These are phyloP conservation scores for Mortierella hygrophila DNA, from an alignment of 192 early-diverging fungal species.

Conservation along the genomic window DNA sequence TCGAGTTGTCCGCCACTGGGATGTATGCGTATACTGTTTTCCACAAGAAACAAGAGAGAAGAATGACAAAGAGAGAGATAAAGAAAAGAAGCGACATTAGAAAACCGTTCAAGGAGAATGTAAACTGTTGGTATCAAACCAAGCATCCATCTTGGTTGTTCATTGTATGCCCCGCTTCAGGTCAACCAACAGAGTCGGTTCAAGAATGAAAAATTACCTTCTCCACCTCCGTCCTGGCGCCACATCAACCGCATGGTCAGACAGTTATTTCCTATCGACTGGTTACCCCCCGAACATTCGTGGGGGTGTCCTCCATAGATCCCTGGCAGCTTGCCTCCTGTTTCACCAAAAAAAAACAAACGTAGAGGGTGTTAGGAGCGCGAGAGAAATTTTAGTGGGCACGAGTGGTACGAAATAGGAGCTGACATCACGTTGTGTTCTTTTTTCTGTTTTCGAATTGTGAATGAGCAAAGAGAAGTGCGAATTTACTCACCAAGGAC, in stretches of 20 bases:
- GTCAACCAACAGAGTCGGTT: not conserved
- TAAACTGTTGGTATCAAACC: too few relatives aligned
- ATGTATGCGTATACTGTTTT: slow-evolving; percentile 63
- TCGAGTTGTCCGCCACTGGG: slow-evolving; percentile 40
- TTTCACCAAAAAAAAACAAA: not conserved
- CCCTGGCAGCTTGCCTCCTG: slow-evolving; percentile 66
- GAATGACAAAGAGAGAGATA: not conserved
- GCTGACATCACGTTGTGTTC: not conserved
- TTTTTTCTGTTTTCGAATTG: too few relatives aligned
- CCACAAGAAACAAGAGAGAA: not conserved
- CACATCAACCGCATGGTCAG: slow-evolving; percentile 66
- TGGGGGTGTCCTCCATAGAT: slow-evolving; percentile 59
- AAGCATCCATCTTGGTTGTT: not conserved
- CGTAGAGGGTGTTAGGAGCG: not conserved
- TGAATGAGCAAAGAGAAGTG: not conserved
- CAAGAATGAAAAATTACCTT: slow-evolving; percentile 35
- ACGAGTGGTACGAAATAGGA: not conserved
- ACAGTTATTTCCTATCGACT: slow-evolving; percentile 60
- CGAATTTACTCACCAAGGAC: slow-evolving; percentile 35
- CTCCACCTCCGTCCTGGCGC: slow-evolving; percentile 50
- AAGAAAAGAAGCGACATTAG: not conserved
- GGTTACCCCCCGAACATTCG: slow-evolving; percentile 62
- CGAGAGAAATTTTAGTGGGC: not conserved
- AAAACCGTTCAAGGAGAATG: not conserved
- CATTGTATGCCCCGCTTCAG: not conserved